phyloP scores from a whole-genome alignment of 768 basidiomycete species.

The Russula abietina region DNA sequence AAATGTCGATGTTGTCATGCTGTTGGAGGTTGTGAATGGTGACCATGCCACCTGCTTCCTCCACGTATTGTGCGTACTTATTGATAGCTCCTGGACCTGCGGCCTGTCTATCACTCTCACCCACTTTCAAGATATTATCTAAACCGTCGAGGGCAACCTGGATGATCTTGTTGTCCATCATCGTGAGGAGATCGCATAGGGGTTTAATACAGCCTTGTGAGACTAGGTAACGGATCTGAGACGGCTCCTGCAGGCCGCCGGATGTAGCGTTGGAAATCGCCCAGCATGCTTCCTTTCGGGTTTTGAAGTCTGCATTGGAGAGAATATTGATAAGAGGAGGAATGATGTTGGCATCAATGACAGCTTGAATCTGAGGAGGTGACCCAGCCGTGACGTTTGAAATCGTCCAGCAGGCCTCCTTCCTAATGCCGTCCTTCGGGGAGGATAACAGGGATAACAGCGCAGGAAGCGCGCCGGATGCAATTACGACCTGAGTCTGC shows the following conservation, averaged over 20 bases:
- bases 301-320: conserved; percentile 97
- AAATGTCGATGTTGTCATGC: conserved; percentile 98
- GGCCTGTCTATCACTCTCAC: conserved; percentile 87
- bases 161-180: conserved; percentile 99
- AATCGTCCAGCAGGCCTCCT: conserved; percentile 99
- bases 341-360: conserved; percentile 97
- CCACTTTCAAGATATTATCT: conserved; percentile 97
- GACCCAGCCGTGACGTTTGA: conserved; percentile 98
- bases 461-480: conserved; percentile 93
- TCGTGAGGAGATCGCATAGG: conserved; percentile 88
- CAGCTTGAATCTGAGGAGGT: conserved; percentile 92
- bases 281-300: conserved; percentile 99
- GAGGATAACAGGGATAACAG: conserved; percentile 89
- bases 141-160: conserved; percentile 96
- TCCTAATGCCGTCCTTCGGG: conserved; percentile 97
- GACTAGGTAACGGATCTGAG: conserved; percentile 97
- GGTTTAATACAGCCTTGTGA: conserved; percentile 98
- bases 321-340: conserved; percentile 98
- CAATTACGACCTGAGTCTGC: conserved; percentile 98
- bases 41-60: conserved; percentile 98
- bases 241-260: conserved; percentile 92
- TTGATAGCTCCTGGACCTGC: conserved; percentile 79
- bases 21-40: conserved; percentile 99
- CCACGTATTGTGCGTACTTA: conserved; percentile 89
- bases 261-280: conserved; percentile 99